Conservation (phyloP, 108 stramenopile species). For the Cylindrotheca closterium region DNA sequence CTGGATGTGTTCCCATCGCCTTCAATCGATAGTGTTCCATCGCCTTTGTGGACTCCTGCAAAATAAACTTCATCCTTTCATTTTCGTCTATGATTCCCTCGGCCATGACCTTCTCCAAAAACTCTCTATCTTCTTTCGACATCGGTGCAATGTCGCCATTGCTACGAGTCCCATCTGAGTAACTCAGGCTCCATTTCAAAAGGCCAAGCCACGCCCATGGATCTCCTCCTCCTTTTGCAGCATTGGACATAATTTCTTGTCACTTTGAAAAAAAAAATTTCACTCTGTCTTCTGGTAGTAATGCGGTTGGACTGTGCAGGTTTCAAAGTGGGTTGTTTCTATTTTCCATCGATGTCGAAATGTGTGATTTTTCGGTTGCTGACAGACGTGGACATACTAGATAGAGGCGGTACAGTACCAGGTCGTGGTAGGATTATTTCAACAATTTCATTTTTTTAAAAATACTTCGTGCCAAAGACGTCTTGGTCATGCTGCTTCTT, state of each 20-base stretch:
- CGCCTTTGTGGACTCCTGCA: conserved; percentile 54
- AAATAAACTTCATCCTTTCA: conserved; percentile 74
- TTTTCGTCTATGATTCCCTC: conserved; percentile 85
- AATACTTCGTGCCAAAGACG: conserved; percentile 89
- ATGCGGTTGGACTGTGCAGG: too few relatives aligned
- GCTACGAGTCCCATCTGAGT: conserved; percentile 71
- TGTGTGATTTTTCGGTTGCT: too few relatives aligned
- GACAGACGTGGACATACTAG: too few relatives aligned
- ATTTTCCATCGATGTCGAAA: too few relatives aligned
- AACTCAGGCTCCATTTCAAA: conserved; percentile 79
- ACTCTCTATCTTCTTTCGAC: conserved; percentile 71
- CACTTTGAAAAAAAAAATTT: too few relatives aligned
- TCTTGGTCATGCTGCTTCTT: conserved; percentile 84
- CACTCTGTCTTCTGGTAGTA: too few relatives aligned
- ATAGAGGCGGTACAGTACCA: too few relatives aligned
- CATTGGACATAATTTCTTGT: too few relatives aligned
- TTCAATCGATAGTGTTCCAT: conserved; percentile 38
- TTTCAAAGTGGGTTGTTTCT: too few relatives aligned
- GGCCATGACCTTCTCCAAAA: conserved; percentile 83
- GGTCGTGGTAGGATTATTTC: too few relatives aligned
- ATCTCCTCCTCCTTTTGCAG: conserved; percentile 8
- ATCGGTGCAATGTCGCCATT: conserved; percentile 45
- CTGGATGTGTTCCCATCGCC: conserved; percentile 2
- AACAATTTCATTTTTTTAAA: conserved; percentile 38
- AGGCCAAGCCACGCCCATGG: conserved; percentile 82